Base-by-base conservation (phyloP, 352 stramenopile species). In the Phytophthora uliginosa region DNA sequence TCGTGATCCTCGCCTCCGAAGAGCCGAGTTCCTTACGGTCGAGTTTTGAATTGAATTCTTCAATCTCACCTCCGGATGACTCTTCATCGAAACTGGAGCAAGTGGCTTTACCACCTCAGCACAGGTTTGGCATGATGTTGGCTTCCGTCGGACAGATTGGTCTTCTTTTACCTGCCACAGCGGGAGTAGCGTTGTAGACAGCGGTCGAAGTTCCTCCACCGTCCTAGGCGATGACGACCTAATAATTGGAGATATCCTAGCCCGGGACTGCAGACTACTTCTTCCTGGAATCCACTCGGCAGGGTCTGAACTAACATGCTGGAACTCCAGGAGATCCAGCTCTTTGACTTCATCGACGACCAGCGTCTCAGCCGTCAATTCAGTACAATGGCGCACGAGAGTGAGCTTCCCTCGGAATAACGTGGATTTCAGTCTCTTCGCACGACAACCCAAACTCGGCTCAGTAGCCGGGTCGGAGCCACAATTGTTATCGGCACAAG, bases 291-390 rank as follows among this genome's bases (percentile, higher is more conserved):
- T 60, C 61, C 59, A 65, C 4, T 59, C n/a, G 18, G 33, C 45
- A 34, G 31, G n/a, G 13, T 51, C 42, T 4, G 40, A 38, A 61
- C 24, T 56, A 50, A 28, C 28, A 47, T 69, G 13, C 12, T 73
- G 63, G 33, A 79, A 71, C 36, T 85, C 78, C 7, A 85, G 47
- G 40, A 85, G 83, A 15, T 85, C 78, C 33, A 83, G 51, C 24
- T 81, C 59, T 18, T 71, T 47, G 3, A 83, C 58, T 24, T 62
- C 63, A 52, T 79, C 50, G 13, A 52, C 17, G 17, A 83, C 42
- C 9, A 76, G 1, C 2, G 40, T 45, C 22, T 63, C 50, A n/a
- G 18, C 22, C 26, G 67, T 48, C 4, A 79, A 57, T 13, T 76
- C 72, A 71, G 53, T 40, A 12, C 17, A 57, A n/a, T 31, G 53